Evolutionary conservation across 306 rosid species (phyloP).

Genomic region (Astragalus glycyphyllos): DNA sequence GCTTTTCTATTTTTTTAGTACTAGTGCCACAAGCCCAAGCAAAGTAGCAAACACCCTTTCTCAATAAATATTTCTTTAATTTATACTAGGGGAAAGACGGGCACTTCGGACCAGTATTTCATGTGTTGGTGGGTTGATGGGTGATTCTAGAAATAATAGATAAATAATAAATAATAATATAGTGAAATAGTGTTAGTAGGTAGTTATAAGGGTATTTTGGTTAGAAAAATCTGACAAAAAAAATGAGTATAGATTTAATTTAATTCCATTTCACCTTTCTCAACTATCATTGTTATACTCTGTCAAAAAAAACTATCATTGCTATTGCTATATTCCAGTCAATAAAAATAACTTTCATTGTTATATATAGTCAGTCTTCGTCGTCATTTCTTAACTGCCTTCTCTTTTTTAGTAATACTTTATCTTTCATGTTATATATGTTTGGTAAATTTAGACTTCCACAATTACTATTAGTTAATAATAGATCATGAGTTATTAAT

Average conservation of each 20-base stretch:
- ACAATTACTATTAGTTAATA: conserved; percentile 6
- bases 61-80: conserved; percentile 31
- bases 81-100: no score
- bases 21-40: conserved; percentile 42
- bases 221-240: no score
- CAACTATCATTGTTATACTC: conserved; percentile 25
- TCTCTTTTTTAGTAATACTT: conserved; percentile 8
- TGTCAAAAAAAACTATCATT: no score
- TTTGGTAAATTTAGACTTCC: conserved; percentile 26
- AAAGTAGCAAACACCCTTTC: conserved; percentile 5
- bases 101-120: no score
- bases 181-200: no score
- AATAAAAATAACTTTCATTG: not conserved
- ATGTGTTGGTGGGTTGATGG: no score
- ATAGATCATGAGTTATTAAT: not conserved
- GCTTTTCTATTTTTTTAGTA: not conserved
- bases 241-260: no score
- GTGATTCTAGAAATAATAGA: no score
- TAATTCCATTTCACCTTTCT: conserved; percentile 29
- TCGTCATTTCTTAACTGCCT: conserved; percentile 35
- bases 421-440: not conserved
- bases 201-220: no score
- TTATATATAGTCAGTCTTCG: conserved; percentile 13
- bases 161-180: no score
- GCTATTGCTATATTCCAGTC: no score